A percentile compares a stretch with the other conserved stretches of the same genome.
Evolutionary conservation across 208 protist genomes (phyloP).

Genomic region (Porcisia hertigi): DNA sequence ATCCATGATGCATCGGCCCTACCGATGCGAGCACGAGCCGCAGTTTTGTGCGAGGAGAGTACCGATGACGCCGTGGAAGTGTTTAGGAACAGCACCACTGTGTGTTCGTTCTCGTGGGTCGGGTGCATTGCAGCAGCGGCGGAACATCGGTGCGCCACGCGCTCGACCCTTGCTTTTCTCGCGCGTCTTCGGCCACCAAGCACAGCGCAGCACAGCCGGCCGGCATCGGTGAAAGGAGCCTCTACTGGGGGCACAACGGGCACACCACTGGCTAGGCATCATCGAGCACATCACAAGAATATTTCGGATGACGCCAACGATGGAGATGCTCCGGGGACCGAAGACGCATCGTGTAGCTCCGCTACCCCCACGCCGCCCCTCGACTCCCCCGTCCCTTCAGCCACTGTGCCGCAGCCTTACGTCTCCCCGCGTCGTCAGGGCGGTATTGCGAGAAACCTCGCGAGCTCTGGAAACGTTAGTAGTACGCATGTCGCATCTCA

Average conservation of each 20-base stretch:
- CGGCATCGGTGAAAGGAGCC: not conserved
- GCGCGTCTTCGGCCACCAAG: conserved; percentile 4
- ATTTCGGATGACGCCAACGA: not conserved
- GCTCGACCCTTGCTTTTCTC: conserved; percentile 19
- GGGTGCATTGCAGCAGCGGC: conserved; percentile 15
- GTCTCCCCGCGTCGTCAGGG: not conserved
- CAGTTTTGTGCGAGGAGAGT: not conserved
- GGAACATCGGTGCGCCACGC: conserved; percentile 8
- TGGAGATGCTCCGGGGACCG: not conserved
- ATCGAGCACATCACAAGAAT: not conserved
- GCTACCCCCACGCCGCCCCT: not conserved
- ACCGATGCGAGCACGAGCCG: not conserved
- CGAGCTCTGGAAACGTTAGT: not conserved
- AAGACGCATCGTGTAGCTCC: not conserved
- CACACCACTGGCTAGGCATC: not conserved
- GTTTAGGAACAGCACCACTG: not conserved
- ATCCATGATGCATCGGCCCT: not conserved
- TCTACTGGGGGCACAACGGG: not conserved
- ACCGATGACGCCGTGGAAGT: not conserved
- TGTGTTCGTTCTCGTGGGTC: conserved; percentile 15
- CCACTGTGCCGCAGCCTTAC: not conserved
- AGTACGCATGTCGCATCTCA: not conserved
- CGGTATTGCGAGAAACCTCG: not conserved
- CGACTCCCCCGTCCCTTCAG: not conserved
- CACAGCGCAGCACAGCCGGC: not conserved